Base-by-base conservation (phyloP, 1,139 yeast species). In the Yamadazyma friedrichii region DNA sequence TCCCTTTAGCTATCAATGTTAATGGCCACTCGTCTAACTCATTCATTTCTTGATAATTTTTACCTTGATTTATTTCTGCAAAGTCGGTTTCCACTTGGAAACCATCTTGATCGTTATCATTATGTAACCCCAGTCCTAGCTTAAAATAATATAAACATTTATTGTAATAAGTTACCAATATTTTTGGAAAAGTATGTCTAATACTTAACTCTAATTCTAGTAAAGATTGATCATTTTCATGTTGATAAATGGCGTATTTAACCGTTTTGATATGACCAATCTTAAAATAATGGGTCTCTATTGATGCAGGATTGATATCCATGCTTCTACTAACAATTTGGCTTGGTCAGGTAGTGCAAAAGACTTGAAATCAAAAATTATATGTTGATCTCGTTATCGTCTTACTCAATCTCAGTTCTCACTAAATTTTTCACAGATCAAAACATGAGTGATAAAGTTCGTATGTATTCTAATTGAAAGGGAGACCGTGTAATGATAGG, bases 191-290 rank as follows among this genome's bases (percentile, higher is more conserved):
- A 28, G 69, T 61, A 48, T 70, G 68, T 40, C 91, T 65, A 39
- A 84, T 64, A 25, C 66, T 59, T 31, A 84, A 65, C 54, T 84
- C 91, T 38, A 83, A 74, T 48, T 82, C 84, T 13, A 82, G 64
- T 10, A 84, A 61, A 35, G 63, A 51, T 54, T 65, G 71, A 49
- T 71, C 76, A 45, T 59, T 61, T 15, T 40, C 40, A 36, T 46
- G 38, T 46, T 52, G 42, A 55, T 55, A 34, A 41, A 49, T 25
- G 31, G 60, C 56, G 50, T 66, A 70, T 28, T 57, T 56, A 35
- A 71, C 58, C 36, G 53, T 48, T 15, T 56, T 52, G 25, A 71
- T 43, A 48, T 68, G 75, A 12, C 71, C 78, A 41, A 72, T 49
- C 51, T 70, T 71, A 48, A 61, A 62, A 55, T 65, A 70, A 48